Base-by-base conservation (phyloP, 352 stramenopile species). In the Pythium dissimile region DNA sequence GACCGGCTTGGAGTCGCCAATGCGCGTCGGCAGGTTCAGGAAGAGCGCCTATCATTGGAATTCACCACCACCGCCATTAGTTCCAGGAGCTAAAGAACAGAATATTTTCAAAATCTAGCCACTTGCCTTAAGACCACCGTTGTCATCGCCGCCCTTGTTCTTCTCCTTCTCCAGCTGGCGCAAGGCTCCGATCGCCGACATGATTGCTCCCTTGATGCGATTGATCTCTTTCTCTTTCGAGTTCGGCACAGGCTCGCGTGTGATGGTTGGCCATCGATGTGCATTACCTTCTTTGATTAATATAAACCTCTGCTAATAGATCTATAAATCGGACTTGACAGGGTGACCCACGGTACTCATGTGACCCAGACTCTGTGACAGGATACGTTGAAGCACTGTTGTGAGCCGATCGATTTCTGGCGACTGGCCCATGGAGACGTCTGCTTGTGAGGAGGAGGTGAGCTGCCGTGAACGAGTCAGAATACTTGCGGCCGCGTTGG, bases 81-180 rank as follows among this genome's bases (percentile, higher is more conserved):
- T 26, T 26, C 10, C 37, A 27, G 6, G 13, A 24, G 1, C 20
- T 24, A 1, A 23, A n/a, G n/a, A n/a, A n/a, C n/a, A n/a, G n/a
- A n/a, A n/a, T n/a, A n/a, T n/a, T n/a, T 15, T 41, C 20, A 41
- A 37, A 37, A 13, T 37, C 15, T 9, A 18, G 12, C 43, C 34
- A 24, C 55, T n/a, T n/a, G 88, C 77, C 76, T 82, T 87, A 24
- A 89, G 45, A 45, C 80, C 71, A 30, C 60, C 62, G 27, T 87
- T 85, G 56, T 77, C 75, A 28, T 32, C 47, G 4, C 72, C 55
- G 44, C 71, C 75, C 69, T 92, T 80, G 67, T 62, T 84, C 67
- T 91, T 89, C 66, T 91, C 74, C 71, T 92, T 90, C 70, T 92
- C 84, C 37, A 94, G 73, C 55, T 94, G 72, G 52, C 83, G 81